Evolutionary conservation across 768 basidiomycete species (phyloP).

Genomic region (Favolaschia claudopus): DNA sequence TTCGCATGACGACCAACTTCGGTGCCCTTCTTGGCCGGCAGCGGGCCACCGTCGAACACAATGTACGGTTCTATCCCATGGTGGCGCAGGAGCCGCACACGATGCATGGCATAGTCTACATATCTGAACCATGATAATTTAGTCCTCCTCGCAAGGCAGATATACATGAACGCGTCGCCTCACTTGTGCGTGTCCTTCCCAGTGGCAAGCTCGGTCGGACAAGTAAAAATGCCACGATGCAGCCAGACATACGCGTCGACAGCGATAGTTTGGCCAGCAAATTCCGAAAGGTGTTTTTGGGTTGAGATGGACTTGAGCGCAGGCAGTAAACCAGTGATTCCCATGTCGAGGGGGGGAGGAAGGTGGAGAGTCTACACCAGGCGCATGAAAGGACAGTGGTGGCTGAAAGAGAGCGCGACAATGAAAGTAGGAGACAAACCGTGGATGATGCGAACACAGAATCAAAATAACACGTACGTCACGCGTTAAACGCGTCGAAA

Average conservation of each 20-base stretch:
- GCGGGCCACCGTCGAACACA: slow-evolving; percentile 95
- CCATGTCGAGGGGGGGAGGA: slow-evolving; percentile 60
- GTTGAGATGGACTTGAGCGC: slow-evolving; percentile 91
- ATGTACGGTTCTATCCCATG: slow-evolving; percentile 87
- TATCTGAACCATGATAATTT: slow-evolving; percentile 64
- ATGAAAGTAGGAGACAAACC: too few species aligned
- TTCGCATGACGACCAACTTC: slow-evolving; percentile 80
- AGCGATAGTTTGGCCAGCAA: slow-evolving; percentile 83
- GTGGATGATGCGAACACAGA: too few species aligned
- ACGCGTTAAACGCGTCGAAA: too few species aligned
- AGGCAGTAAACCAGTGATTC: slow-evolving; percentile 89
- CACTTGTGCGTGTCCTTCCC: slow-evolving; percentile 86
- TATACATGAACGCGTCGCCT: slow-evolving; percentile 35
- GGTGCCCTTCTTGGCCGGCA: slow-evolving; percentile 93
- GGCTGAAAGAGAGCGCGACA: too few species aligned
- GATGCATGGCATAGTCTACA: slow-evolving; percentile 95
- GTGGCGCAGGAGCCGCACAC: slow-evolving; percentile 85
- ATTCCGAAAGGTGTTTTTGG: slow-evolving; percentile 80
- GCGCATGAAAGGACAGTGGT: background rate
- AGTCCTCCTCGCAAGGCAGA: background rate
- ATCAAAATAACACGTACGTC: too few species aligned
- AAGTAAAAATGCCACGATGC: slow-evolving; percentile 87
- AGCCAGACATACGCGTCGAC: slow-evolving; percentile 97
- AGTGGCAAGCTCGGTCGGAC: slow-evolving; percentile 89
- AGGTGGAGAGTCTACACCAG: background rate